Conservation (phyloP, 768 basidiomycete genomes). For the Boletus vermiculosoides region DNA sequence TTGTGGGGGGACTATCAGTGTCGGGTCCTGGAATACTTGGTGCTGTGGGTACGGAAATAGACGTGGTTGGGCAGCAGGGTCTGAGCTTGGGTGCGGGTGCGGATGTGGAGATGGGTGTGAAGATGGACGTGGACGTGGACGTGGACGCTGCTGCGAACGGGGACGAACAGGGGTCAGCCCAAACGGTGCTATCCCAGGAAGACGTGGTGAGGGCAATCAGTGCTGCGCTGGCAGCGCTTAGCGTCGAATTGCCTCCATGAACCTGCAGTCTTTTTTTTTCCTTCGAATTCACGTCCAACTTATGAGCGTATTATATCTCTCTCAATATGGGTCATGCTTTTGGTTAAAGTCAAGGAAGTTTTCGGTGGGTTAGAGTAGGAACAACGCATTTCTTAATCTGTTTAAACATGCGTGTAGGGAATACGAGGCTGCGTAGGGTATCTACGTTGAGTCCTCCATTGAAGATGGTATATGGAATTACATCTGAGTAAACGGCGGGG, state of each 20-base stretch:
- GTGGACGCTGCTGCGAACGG: neutral
- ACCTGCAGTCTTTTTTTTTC: too few species aligned
- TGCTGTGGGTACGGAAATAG: neutral
- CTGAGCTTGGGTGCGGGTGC: neutral
- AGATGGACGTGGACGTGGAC: neutral
- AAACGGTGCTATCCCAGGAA: constrained; percentile 18
- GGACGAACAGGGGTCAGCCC: neutral
- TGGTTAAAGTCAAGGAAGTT: too few species aligned
- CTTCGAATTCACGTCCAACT: neutral
- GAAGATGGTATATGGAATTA: neutral
- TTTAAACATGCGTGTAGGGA: neutral
- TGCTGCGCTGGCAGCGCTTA: constrained; percentile 21
- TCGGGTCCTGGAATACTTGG: neutral
- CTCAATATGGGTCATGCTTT: neutral
- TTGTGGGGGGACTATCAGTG: neutral
- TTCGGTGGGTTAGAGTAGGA: neutral
- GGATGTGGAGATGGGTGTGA: neutral
- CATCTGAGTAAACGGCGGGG: neutral
- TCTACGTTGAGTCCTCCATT: neutral
- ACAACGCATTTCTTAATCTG: neutral
- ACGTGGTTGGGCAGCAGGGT: neutral
- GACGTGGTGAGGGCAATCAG: constrained; percentile 25
- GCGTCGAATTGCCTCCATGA: neutral
- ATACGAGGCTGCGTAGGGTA: neutral
- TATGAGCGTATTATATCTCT: neutral